Conservation (phyloP, 225 moss, liverwort and hornwort genomes). For the Polytrichum formosum region DNA sequence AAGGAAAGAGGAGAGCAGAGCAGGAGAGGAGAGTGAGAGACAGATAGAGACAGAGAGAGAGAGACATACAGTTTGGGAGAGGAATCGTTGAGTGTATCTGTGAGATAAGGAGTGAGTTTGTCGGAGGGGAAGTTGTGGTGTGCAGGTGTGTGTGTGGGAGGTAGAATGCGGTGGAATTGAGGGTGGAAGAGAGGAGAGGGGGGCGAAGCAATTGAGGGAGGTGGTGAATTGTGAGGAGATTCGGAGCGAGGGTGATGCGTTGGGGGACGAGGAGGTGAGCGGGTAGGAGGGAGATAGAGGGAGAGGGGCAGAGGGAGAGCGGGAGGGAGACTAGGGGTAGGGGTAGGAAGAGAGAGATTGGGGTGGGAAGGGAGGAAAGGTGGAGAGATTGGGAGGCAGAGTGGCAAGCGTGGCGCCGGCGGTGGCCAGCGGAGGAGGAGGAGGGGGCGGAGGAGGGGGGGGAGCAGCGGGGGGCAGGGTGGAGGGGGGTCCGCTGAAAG, state of each 20-base stretch:
- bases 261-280: not conserved
- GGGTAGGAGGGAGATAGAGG: not conserved
- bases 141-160: not conserved
- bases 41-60: not conserved
- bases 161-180: not conserved
- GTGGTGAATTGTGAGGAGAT: not conserved
- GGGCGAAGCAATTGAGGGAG: too few species aligned
- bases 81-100: not conserved
- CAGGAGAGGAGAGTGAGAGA: not conserved
- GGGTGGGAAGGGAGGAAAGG: not conserved
- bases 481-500: conserved; percentile 56
- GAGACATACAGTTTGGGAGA: not conserved
- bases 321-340: not conserved
- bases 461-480: conserved; percentile 36
- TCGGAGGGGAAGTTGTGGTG: not conserved
- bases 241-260: conserved; percentile 1
- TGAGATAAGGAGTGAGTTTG: not conserved
- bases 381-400: conserved; percentile 28
- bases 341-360: conserved; percentile 36
- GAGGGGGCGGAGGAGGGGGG: conserved; percentile 1
- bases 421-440: conserved; percentile 37
- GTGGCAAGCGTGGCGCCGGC: conserved; percentile 62
- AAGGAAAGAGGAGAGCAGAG: not conserved
- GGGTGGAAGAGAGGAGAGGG: not conserved
- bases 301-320: not conserved